Evolutionary conservation across 2,329 filamentous ascomycete species (phyloP), one percentile per base, ranked within the genome.

Genomic region (Fusarium sororula): DNA sequence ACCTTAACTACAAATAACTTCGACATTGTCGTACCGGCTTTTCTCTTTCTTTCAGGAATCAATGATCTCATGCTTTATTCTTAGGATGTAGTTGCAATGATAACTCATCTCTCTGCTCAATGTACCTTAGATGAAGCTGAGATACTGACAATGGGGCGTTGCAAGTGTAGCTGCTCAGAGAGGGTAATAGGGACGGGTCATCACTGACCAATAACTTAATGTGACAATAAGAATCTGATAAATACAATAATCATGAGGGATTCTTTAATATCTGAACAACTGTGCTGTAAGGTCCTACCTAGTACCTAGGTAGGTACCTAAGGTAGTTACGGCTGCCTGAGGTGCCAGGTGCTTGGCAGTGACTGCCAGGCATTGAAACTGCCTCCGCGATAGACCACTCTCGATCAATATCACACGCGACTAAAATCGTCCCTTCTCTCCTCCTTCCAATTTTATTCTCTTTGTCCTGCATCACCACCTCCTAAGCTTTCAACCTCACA

Each of bases 291-390:
- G 26, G 47, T 60, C 26, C 32, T 35, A 35, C 32, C 32, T 35
- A 26, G 24, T 26, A 35, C 32, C 32, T 32, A 35, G 6, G 6
- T 35, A 35, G 32, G 32, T 35, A 35, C 32, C 45, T 45, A 26
- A 26, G 24, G 24, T 26, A 72, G 39, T 53, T 59, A 44, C 56
- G 63, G 39, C 54, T 73, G 72, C 72, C 72, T 70, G 38, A 53
- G n/a, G 45, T 64, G 57, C 55, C 65, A 75, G 69, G 38, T 70
- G 54, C 51, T 63, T 70, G 64, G 70, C 72, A 70, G 37, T 70
- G 60, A 15, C 54, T 39, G 64, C 72, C 75, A 77, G 63, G 42
- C 54, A 47, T 53, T 50, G 24, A 32, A 67, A 55, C 47, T 47
- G 39, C 28, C 41, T 30, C 12, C n/a, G 30, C 58, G 44, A 63